Base-by-base conservation (phyloP, 257 asterid species). In the Przewalskia tangutica region DNA sequence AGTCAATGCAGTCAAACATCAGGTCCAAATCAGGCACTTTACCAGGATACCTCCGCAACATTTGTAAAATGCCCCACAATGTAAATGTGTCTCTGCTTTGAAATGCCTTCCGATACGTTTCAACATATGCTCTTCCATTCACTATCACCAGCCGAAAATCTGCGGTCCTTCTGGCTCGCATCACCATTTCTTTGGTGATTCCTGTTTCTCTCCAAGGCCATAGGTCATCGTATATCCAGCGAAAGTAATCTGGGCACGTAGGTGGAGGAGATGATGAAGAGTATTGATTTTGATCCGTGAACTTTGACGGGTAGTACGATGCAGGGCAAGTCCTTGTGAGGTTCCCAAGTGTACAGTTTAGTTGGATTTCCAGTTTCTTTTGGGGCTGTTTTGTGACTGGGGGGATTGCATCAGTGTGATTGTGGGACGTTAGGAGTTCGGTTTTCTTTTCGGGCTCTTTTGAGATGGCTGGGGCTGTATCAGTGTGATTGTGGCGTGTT, bases 181-280 rank as follows among this genome's bases (percentile, higher is more conserved):
- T 80, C 85, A 88, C 88, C 90, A 82, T 86, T 46, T 58, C 76
- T 66, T 40, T 75, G 44, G 89, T 86, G 66, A 88, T 88, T 63
- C 90, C 90, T 2, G 89, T 86, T 81, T 86, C 88, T 56, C 84
- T 86, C 90, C 90, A 88, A 7, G 88, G 88, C 89, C 88, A 86
- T 63, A 88, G 81, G 58, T 88, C 89, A 4, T 84, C 86, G 2
- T 88, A 83, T 65, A 88, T 86, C 89, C 89, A 82, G 46, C 90
- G 87, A 81, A 88, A 88, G 78, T 88, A 88, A 5, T 88, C 90
- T 0, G 90, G 90, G 38, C 90, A 88, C 5, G 68, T 40, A 13
- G 48, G 38, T 0, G 71, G 58, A n/a, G 76, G 46, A 48, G 81
- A 18, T 38, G 81, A 63, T 4, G 44, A 18, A 27, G 70, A 77